Base-by-base conservation (phyloP, 2,329 filamentous ascomycete genomes). In the Fusarium floridanum region DNA sequence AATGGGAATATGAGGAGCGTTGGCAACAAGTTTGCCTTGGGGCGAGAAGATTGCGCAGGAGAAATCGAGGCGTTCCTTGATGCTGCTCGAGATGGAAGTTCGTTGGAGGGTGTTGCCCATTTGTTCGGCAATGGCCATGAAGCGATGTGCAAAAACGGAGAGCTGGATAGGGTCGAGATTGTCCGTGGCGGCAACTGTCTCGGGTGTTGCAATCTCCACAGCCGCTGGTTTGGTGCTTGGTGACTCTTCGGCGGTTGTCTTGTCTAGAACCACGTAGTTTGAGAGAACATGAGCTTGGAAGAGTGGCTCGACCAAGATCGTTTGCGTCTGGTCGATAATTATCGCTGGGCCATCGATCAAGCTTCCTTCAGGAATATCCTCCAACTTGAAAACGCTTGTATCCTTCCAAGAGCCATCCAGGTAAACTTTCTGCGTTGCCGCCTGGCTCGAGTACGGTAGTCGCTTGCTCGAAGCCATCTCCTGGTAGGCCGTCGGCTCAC, bases 101-200 rank as follows among this genome's bases (percentile, higher is more conserved):
- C 88, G 87, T 61, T 90, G 88, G 17, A 90, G 80, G 0, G 88
- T 89, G 6, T 86, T 86, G 37, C 88, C 88, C 88, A 90, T 90
- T 70, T 90, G 88, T 68, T 90, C 88, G 1, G 88, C 88, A 22
- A 90, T 89, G 4, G 86, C 86, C 88, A 90, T 90, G 81, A 90
- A 90, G 0, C 88, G 83, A 73, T 90, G 87, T 0, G 86, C 86
- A 64, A 89, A 89, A 50, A 90, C 86, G 12, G 85, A 88, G 3
- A 90, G 83, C 36, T 86, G 82, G 45, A 90, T 88, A 0, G 88
- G 88, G 68, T 88, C 85, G 34, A 87, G 59, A 1, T 12, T 48
- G 1, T 66, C 56, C 2, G 56, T 20, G 1, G 43, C 5, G 22
- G 16, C 6, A 16, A 12, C 5, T 22, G 48, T n/a, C n/a, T 45